Evolutionary conservation across 2,329 filamentous ascomycete species (phyloP), one percentile per base, ranked within the genome.

Genomic region (Colletotrichum destructivum): DNA sequence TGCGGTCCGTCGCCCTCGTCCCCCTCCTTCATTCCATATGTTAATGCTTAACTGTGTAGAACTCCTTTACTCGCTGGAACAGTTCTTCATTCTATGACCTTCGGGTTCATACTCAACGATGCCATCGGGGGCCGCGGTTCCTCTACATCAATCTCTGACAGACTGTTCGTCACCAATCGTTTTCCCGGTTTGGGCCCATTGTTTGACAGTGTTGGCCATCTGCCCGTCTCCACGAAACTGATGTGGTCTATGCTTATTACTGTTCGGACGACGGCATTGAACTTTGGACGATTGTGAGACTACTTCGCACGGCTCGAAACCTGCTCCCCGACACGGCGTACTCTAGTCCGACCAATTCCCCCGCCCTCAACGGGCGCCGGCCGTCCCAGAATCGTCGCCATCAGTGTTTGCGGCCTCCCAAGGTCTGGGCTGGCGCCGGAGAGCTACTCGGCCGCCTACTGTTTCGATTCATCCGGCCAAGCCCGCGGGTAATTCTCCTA

Each of bases 201-300:
- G 44, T 68, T 54, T 68, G 64, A 47, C 51, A 52, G 46, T 51
- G 52, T 62, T 62, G 69, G 69, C 64, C 62, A 52, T 18, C 52
- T 26, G 52, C 21, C 52, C 35, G 21, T 68, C 44, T 57, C 31
- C 46, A 71, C 38, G 64, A 62, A 59, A 59, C 52, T 57, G 21
- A 54, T 42, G 44, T 44, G 64, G 52, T 21, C 51, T 51, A 71
- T 69, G 52, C 69, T 59, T 49, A 18, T 16, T 57, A 40, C 46
- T 44, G 52, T 68, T 71, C 65, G 51, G 57, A 71, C 65, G 64
- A 65, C 56, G 66, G 21, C 55, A 66, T 35, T 70, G 21, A 44
- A 72, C 70, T 65, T 57, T 21, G 15, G 66, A 66, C 49, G 64
- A 68, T 51, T 49, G 3, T 23, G 60, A 72, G 66, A 62, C 51